Percentiles rank a stretch among this genome's conserved stretches.
Evolutionary conservation across 257 asterid species (phyloP).

Genomic region (Lavandula angustifolia): DNA sequence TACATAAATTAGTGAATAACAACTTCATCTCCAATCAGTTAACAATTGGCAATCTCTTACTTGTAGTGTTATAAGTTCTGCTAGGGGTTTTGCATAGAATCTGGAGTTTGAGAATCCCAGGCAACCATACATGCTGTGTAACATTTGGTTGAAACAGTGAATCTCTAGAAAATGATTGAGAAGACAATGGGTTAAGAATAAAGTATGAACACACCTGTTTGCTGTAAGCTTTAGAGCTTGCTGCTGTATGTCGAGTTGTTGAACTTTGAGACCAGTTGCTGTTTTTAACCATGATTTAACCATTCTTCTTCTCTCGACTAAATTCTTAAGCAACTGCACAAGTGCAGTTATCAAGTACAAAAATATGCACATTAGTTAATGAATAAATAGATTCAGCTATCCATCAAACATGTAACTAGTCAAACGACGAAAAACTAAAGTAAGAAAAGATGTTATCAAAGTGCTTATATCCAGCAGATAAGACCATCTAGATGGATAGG

Average conservation of each 20-base stretch:
- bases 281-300: slow-evolving; percentile 74
- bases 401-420: background rate
- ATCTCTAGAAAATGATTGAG: slow-evolving; percentile 23
- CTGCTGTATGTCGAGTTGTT: slow-evolving; percentile 92
- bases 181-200: slow-evolving; percentile 25
- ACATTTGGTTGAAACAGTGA: slow-evolving; percentile 31
- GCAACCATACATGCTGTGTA: slow-evolving; percentile 92
- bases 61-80: slow-evolving; percentile 92
- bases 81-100: slow-evolving; percentile 94
- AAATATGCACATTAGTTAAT: slow-evolving; percentile 9
- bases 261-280: slow-evolving; percentile 86
- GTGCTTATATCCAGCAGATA: too few relatives aligned
- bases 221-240: slow-evolving; percentile 98
- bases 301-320: slow-evolving; percentile 86
- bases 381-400: slow-evolving; percentile 6
- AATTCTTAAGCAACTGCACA: slow-evolving; percentile 71
- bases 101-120: slow-evolving; percentile 95
- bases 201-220: slow-evolving; percentile 64
- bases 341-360: slow-evolving; percentile 23
- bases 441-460: background rate
- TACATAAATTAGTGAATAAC: slow-evolving; percentile 32
- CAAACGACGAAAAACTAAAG: background rate
- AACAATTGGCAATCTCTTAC: slow-evolving; percentile 42
- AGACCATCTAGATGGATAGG: too few relatives aligned
- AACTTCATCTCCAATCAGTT: slow-evolving; percentile 25